A percentile compares a stretch with the other conserved stretches of the same genome.
These are phyloP conservation scores for Penicillium sp. DNA, from an alignment of 2,329 filamentous ascomycete species.

Conservation along the genomic window DNA sequence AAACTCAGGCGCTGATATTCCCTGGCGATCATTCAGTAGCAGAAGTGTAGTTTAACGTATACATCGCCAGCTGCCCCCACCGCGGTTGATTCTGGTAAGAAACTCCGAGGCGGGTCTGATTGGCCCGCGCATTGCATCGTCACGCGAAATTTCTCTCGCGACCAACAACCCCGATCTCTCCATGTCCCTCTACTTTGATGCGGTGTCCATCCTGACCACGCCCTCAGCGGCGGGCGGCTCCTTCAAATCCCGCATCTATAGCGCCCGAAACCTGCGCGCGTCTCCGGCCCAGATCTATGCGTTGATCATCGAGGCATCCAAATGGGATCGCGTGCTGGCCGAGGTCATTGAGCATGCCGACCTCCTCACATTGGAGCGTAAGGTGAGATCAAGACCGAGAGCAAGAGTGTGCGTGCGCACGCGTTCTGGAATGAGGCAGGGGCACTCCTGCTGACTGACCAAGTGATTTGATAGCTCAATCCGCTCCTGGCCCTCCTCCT, in stretches of 20 bases:
- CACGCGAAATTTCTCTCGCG: constrained; percentile 6
- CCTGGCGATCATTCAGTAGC: too few species aligned
- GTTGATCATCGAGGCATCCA: constrained; percentile 77
- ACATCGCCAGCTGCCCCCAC: too few species aligned
- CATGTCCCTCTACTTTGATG: constrained; percentile 97
- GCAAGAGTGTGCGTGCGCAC: too few species aligned
- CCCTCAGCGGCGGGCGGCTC: constrained; percentile 73
- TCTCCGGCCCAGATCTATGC: constrained; percentile 81
- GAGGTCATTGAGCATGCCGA: constrained; percentile 83
- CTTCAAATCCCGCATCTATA: constrained; percentile 81
- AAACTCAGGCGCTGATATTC: too few species aligned
- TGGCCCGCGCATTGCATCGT: not conserved
- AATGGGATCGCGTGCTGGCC: constrained; percentile 83
- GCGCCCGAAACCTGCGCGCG: constrained; percentile 69
- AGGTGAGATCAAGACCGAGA: constrained; percentile 64
- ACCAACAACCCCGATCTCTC: constrained; percentile 8
- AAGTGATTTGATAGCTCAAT: constrained; percentile 61
- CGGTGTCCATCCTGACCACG: constrained; percentile 68
- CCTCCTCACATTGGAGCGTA: constrained; percentile 74
- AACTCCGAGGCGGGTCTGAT: too few species aligned
- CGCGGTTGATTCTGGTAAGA: too few species aligned
- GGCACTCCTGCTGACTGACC: constrained; percentile 43
- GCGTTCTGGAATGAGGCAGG: too few species aligned
- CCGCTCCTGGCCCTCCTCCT: constrained; percentile 77
- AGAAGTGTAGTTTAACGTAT: too few species aligned